Conservation (phyloP, 768 basidiomycete species). For the Artomyces pyxidatus region DNA sequence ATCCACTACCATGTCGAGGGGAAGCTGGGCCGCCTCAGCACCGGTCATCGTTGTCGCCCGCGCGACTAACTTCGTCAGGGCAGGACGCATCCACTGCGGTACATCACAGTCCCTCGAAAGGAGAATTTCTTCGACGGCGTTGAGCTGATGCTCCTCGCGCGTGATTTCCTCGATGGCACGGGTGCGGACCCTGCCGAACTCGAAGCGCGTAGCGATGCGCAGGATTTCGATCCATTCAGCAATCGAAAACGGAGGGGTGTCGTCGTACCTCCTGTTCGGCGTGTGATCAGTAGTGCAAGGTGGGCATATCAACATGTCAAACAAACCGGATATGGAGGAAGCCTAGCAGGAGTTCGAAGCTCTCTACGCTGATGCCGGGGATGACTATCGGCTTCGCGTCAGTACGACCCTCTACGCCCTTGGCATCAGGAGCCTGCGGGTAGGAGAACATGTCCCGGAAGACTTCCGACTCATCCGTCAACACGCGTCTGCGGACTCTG, state of each 20-base stretch:
- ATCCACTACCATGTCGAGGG: no score
- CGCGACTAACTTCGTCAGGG: slow-evolving; percentile 5
- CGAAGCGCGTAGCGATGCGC: slow-evolving; percentile 9
- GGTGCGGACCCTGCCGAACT: slow-evolving; percentile 9
- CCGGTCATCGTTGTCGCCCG: no score
- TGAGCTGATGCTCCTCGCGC: neutral
- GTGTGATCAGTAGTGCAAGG: neutral
- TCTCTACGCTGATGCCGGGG: slow-evolving; percentile 5
- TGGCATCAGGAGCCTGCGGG: neutral
- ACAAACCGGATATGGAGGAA: slow-evolving; percentile 18
- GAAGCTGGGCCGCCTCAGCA: no score
- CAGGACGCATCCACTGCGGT: slow-evolving; percentile 16
- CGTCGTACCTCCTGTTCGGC: slow-evolving; percentile 8
- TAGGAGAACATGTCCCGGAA: slow-evolving; percentile 17
- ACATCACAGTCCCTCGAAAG: slow-evolving; percentile 15
- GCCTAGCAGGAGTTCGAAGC: slow-evolving; percentile 14
- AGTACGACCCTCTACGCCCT: slow-evolving; percentile 12
- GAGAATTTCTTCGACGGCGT: slow-evolving; percentile 13
- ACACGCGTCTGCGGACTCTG: slow-evolving; percentile 17
- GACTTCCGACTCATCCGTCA: slow-evolving; percentile 13
- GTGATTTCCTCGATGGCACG: slow-evolving; percentile 14
- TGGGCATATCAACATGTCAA: neutral
- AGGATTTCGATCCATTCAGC: slow-evolving; percentile 15
- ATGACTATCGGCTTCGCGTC: slow-evolving; percentile 15
- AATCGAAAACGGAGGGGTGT: neutral